Evolutionary conservation across 1,284 basidiomycete species (phyloP), one percentile per base, ranked within the genome.

Genomic region (Cryptococcus hybrid): DNA sequence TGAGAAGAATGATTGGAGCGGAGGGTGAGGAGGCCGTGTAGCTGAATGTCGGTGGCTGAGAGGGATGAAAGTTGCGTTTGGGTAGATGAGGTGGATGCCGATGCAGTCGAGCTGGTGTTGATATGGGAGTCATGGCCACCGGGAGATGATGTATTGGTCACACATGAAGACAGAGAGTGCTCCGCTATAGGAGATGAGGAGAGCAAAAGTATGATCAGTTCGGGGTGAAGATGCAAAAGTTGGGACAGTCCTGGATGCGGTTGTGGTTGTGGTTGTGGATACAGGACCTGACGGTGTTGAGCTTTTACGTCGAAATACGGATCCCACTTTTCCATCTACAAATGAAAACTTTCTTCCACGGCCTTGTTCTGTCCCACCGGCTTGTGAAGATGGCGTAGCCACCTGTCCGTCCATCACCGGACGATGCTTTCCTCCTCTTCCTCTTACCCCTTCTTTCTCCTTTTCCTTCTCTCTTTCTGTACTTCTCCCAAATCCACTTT

Each of bases 1-100:
- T 18, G 18, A 18, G 18, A 18, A 18, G 18, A 18, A 18, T 18
- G 18, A 18, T 18, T 18, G 18, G 18, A 18, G 18, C 18, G 43
- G 18, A 61, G 39, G n/a, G 48, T 37, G 18, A 64, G 46, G 8
- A 11, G 30, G 2, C 67, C 70, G 35, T 66, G 55, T 18, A 70
- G 59, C 53, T 70, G 67, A 4, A 73, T 67, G 47, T 73, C 70
- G 40, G 70, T 70, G 7, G 63, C 55, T 2, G 51, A 60, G 18
- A 52, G 51, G 15, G 58, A 7, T 15, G n/a, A 18, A 3, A 53
- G 60, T 13, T 51, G 51, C 30, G 58, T 7, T 15, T 44, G 30
- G 30, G 12, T 48, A 3, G n/a, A 15, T 12, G 30, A 48, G 8
- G 47, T 35, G 6, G 47, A 8, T 30, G 47, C 12, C 9, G 47